These are phyloP conservation scores for Casuarina equisetifolia DNA, from an alignment of 306 rosid genomes.

Conservation along the genomic window DNA sequence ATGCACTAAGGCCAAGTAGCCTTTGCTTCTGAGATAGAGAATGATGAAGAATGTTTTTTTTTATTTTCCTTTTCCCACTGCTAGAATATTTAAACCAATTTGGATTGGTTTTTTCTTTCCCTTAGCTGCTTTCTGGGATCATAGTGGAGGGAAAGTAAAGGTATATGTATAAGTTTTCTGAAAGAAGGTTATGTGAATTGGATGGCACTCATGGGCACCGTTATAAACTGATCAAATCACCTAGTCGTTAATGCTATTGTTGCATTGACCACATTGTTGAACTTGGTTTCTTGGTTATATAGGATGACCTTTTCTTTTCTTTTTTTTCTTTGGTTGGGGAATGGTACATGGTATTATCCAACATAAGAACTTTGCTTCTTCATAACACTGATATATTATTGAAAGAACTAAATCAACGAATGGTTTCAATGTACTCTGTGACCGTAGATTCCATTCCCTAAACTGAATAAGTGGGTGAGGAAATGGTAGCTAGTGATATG, in stretches of 20 bases:
- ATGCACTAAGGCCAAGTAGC: background rate
- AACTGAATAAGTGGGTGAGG: background rate
- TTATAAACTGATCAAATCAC: background rate
- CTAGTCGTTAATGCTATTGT: background rate
- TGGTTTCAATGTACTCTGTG: background rate
- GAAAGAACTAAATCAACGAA: background rate
- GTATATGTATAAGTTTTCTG: background rate
- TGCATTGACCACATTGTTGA: background rate
- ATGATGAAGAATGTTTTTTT: background rate
- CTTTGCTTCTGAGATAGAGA: background rate
- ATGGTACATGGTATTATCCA: too few species aligned
- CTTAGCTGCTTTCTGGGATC: background rate
- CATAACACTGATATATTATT: background rate
- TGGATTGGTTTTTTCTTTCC: background rate
- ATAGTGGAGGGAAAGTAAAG: slow-evolving; percentile 1
- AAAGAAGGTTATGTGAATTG: background rate
- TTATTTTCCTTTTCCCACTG: too few species aligned
- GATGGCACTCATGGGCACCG: background rate
- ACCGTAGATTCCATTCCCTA: background rate
- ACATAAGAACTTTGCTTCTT: too few species aligned
- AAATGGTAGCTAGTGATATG: background rate
- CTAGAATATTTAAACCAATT: background rate
- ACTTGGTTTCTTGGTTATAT: background rate
- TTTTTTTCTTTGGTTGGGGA: background rate
- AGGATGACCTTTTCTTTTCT: background rate